Evolutionary conservation across 2,329 filamentous ascomycete genomes (phyloP), one percentile per base, ranked within the genome.

Genomic region (Botrytis deweyae): DNA sequence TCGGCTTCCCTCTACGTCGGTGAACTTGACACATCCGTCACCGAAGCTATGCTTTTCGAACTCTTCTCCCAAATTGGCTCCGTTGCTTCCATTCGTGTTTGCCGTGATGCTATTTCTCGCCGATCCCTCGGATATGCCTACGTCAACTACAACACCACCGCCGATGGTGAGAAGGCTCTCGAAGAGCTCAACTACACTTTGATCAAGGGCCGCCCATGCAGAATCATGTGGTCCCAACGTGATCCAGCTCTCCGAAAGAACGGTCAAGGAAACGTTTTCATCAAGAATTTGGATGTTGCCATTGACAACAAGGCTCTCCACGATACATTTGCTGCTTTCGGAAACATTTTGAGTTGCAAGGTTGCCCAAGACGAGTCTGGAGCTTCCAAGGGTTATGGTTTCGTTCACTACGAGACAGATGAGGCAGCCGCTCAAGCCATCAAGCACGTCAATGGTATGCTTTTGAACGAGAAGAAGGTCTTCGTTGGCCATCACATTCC

Each of bases 161-260:
- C 90, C 76, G 96, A 99, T 84, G 96, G 96, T 81, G 96, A 99
- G 89, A 97, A 97, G 86, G 96, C 96, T 81, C 91, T 99, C 76
- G 96, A 99, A 87, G 96, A 99, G 87, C 90, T 99, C 81, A 99
- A 99, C 91, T 99, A 99, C 89, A 99, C 96, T 77, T 88, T 98
- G 81, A 98, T 99, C 88, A 98, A 98, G 90, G 95, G 95, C 81
- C 94, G 93, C 83, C 95, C 96, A 75, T 99, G 96, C 92, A 95
- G 96, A 82, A 99, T 99, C 87, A 99, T 99, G 96, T 99, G 96
- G 96, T 99, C 96, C 78, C 96, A 99, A 90, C 96, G 96, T 84
- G 96, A 99, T 85, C 96, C 96, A 78, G 95, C 95, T 83, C 91
- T 99, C 81, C 96, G 96, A 88, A 99, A 99, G 92, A 99, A 94